Percentiles rank a stretch among this genome's conserved stretches.
Conservation (phyloP, 805 yeast genomes). For the Saccharomycopsis sp. region DNA sequence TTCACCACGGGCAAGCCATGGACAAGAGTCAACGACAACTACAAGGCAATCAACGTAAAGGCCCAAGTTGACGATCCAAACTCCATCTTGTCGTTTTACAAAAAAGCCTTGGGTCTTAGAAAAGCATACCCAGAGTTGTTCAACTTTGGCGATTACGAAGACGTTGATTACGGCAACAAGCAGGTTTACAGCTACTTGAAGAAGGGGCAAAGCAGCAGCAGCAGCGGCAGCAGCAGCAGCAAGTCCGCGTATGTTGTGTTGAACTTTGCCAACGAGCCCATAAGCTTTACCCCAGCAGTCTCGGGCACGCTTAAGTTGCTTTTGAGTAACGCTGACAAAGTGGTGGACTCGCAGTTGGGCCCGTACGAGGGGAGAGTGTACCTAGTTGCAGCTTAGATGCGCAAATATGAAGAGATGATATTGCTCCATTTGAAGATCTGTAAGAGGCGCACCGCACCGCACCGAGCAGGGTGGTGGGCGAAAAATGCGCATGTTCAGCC, state of each 20-base stretch:
- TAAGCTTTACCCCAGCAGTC: conserved; percentile 27
- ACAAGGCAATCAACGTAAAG: conserved; percentile 39
- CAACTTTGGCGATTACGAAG: conserved; percentile 38
- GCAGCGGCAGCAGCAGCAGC: conserved; percentile 25
- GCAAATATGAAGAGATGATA: too few species aligned
- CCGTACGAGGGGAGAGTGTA: conserved; percentile 40
- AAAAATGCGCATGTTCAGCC: too few species aligned
- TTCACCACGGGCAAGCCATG: conserved; percentile 43
- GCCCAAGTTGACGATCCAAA: conserved; percentile 37
- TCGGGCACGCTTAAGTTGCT: conserved; percentile 28
- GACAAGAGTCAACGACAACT: conserved; percentile 44
- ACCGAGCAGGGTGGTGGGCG: too few species aligned
- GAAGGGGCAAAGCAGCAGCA: too few species aligned
- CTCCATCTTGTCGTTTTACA: conserved; percentile 40
- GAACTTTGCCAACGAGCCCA: conserved; percentile 33
- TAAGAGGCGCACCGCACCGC: too few species aligned
- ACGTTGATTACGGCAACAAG: conserved; percentile 36
- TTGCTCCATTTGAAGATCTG: too few species aligned
- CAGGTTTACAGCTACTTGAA: conserved; percentile 36
- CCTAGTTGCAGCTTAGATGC: too few species aligned
- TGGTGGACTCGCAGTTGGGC: conserved; percentile 26
- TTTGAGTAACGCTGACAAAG: conserved; percentile 28
- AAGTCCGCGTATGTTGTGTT: conserved; percentile 32
- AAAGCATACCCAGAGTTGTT: conserved; percentile 36
- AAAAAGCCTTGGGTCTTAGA: conserved; percentile 34